These are phyloP conservation scores for Elongisporangium anandrum DNA, from an alignment of 352 stramenopile species.

Conservation along the genomic window DNA sequence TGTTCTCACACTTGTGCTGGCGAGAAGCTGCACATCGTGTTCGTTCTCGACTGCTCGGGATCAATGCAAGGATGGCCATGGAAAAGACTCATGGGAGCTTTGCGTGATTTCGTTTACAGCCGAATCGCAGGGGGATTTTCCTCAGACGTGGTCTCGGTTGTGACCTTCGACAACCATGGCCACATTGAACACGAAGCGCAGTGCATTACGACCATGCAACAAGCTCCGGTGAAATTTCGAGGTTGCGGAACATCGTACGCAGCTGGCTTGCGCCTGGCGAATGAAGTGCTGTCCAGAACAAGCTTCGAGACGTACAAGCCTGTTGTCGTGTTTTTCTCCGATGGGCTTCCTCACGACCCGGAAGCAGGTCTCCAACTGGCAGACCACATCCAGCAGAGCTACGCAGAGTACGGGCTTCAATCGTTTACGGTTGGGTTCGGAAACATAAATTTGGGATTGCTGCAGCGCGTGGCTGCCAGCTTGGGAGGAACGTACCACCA, in stretches of 20 bases:
- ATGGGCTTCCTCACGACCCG: constrained; percentile 50
- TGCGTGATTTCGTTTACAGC: constrained; percentile 63
- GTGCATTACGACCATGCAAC: constrained; percentile 37
- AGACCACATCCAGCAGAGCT: constrained; percentile 41
- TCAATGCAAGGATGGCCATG: constrained; percentile 69
- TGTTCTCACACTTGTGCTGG: constrained; percentile 54
- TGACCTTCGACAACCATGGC: constrained; percentile 49
- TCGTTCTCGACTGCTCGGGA: constrained; percentile 70
- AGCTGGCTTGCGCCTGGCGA: constrained; percentile 45
- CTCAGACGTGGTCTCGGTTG: constrained; percentile 68
- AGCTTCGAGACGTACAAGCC: constrained; percentile 59
- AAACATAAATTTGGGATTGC: constrained; percentile 46
- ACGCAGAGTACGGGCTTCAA: constrained; percentile 54
- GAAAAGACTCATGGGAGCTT: constrained; percentile 46
- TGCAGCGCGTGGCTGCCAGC: constrained; percentile 49
- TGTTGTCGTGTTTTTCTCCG: constrained; percentile 75
- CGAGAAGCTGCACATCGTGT: constrained; percentile 66
- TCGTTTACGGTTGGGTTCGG: constrained; percentile 73
- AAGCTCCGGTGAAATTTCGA: constrained; percentile 11
- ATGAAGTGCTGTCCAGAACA: constrained; percentile 65
- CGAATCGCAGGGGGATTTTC: constrained; percentile 40
- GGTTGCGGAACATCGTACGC: constrained; percentile 51
- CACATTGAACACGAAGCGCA: constrained; percentile 45
- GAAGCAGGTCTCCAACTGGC: constrained; percentile 44
- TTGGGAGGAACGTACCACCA: constrained; percentile 63